A percentile compares a stretch with the other conserved stretches of the same genome.
phyloP scores from a whole-genome alignment of 192 early-diverging fungal genomes.

The Entomortierella parvispora region DNA sequence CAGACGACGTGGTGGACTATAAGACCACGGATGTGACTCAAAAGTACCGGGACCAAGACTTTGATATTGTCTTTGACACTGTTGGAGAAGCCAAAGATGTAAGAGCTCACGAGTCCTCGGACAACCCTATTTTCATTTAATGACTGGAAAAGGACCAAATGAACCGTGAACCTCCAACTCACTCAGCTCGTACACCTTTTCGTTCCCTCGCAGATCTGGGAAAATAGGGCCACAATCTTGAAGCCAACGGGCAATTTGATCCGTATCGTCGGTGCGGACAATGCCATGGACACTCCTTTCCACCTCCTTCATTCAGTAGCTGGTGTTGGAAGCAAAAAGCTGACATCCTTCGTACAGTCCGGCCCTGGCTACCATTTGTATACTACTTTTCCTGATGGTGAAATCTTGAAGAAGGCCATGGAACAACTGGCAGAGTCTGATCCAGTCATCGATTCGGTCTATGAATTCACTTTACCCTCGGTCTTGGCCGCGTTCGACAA shows the following conservation, averaged over 20 bases:
- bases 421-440: not conserved
- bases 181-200: not conserved
- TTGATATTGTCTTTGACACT: slow-evolving; percentile 59
- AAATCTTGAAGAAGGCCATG: not conserved
- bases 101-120: not conserved
- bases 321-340: slow-evolving; percentile 4
- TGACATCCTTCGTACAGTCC: slow-evolving; percentile 3
- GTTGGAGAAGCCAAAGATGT: slow-evolving; percentile 50
- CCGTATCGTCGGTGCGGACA: slow-evolving; percentile 12
- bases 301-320: not conserved
- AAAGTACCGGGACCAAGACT: slow-evolving; percentile 28
- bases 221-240: slow-evolving; percentile 17
- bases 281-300: slow-evolving; percentile 10
- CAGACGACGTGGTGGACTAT: slow-evolving; percentile 69
- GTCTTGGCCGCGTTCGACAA: not conserved
- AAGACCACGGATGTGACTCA: slow-evolving; percentile 46
- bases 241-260: slow-evolving; percentile 24
- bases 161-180: too few species aligned
- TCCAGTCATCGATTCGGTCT: not conserved
- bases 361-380: too few species aligned
- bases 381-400: too few species aligned
- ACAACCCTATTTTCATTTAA: too few species aligned
- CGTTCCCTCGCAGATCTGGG: slow-evolving; percentile 21
- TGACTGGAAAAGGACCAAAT: too few species aligned
- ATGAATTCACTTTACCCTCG: not conserved